Evolutionary conservation across 805 yeast genomes (phyloP), one percentile per base, ranked within the genome.

Genomic region (Clavispora vitiphila): DNA sequence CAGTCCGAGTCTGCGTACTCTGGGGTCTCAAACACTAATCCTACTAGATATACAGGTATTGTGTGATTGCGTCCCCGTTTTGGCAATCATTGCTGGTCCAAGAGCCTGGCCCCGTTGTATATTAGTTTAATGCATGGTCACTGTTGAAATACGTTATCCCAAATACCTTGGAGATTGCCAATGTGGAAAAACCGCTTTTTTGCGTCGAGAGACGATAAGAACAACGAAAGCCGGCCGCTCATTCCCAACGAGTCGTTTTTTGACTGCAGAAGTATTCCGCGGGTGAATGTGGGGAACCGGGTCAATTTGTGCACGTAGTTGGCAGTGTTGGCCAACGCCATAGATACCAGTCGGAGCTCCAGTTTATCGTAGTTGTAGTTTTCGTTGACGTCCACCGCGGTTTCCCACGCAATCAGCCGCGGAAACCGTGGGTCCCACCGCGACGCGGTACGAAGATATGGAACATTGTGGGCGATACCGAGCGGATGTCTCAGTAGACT

Each of bases 381-480:
- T 51, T 81, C 87, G 49, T 73, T 69, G 11, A 73, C 69, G 14
- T 71, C 71, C 12, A 80, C 56, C 27, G 64, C 1, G 67, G 56
- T 4, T 62, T 50, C 5, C 60, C 61, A 24, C 20, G 32, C 19
- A 16, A 29, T 29, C 32, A 29, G 32, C 11, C 32, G 32, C 11
- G 65, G 48, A 48, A 69, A 71, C 18, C 76, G 47, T 4, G 60
- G 39, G 40, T 71, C 63, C 31, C 61, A 48, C 2, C 62, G 55
- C 19, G 69, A 61, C 0, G 84, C 76, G 0, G 89, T 75, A 24
- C 72, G 68, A 27, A 82, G 50, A 46, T 76, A 78, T 0, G 90
- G 90, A 8, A 82, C 70, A 35, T 75, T 65, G 53, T 78, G 71
- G 38, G 68, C 53, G 2, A 70, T 42, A 2, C 57, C 48, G 50